Base-by-base conservation (phyloP, 306 rosid genomes). In the Boehmeria nivea region DNA sequence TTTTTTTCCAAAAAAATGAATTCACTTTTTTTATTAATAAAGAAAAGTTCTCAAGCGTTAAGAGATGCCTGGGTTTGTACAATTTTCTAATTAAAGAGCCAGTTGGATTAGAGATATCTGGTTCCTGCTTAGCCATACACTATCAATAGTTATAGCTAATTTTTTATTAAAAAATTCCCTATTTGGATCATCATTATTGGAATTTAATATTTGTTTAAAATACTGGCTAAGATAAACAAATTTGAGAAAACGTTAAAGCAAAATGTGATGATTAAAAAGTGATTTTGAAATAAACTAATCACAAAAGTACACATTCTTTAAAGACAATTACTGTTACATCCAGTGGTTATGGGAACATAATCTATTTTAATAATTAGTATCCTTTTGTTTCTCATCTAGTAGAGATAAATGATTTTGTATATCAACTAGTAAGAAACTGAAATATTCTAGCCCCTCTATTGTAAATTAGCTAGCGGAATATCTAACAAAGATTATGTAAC, bases 181-280 rank as follows among this genome's bases (percentile, higher is more conserved):
- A 37, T n/a, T 43, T 40, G 50, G 61, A 48, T 25, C 59, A 45
- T 27, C 59, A 61, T 67, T 52, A 73, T 68, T 68, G 67, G 22
- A 20, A 58, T 31, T 57, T 56, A 34, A 22, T 12, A 8, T 42
- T 64, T 20, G 13, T 57, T 59, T 59, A 43, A 57, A 14, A 25
- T 15, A 21, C 59, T n/a, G n/a, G 25, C 14, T 54, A 38, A 38
- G 19, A 38, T 22, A 13, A 24, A 57, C 37, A 57, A 38, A 37
- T 19, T 36, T 55, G 17, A 21, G 60, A 36, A 37, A 37, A 31
- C 36, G 20, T 23, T 57, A 57, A 20, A 57, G 61, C 36, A 57
- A 57, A 15, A 31, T 31, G 36, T 31, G 8, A 31, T 31, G 36
- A n/a, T n/a, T n/a, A n/a, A n/a, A n/a, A n/a, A n/a, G n/a, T n/a